Evolutionary conservation across 768 basidiomycete genomes (phyloP).

Genomic region (Leucocoprinus leucothites): DNA sequence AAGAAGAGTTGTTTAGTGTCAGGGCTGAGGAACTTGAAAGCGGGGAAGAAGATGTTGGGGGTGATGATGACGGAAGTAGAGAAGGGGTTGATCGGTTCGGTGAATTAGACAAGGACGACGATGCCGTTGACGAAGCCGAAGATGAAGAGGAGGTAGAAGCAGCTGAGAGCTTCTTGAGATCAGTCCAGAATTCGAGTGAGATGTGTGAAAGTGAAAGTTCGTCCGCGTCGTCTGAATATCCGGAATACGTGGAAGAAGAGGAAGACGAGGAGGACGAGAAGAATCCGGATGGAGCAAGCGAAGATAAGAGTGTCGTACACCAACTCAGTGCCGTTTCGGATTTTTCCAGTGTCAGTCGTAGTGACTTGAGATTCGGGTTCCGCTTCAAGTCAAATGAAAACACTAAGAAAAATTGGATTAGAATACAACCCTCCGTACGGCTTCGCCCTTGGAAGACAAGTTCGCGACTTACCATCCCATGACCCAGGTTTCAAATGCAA

Average conservation of each 20-base stretch:
- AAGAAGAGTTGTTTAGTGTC: background rate
- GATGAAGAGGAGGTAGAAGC: background rate
- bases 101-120: background rate
- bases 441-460: background rate
- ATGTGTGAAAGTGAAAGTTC: constrained; percentile 26
- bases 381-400: constrained; percentile 32
- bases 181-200: constrained; percentile 39
- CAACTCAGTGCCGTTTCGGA: constrained; percentile 34
- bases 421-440: background rate
- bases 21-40: background rate
- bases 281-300: constrained; percentile 19
- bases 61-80: background rate
- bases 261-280: constrained; percentile 10
- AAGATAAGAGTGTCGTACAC: constrained; percentile 29
- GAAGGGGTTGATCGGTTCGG: background rate
- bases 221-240: constrained; percentile 1
- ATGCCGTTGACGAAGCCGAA: background rate
- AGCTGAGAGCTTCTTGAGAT: constrained; percentile 31
- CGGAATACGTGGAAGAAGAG: background rate
- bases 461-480: constrained; percentile 35
- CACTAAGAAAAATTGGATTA: constrained; percentile 20
- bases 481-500: constrained; percentile 42
- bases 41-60: background rate
- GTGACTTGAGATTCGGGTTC: constrained; percentile 32
- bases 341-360: constrained; percentile 40